Conservation (phyloP, 148 eudicot genomes). For the Rhododendron vialii region DNA sequence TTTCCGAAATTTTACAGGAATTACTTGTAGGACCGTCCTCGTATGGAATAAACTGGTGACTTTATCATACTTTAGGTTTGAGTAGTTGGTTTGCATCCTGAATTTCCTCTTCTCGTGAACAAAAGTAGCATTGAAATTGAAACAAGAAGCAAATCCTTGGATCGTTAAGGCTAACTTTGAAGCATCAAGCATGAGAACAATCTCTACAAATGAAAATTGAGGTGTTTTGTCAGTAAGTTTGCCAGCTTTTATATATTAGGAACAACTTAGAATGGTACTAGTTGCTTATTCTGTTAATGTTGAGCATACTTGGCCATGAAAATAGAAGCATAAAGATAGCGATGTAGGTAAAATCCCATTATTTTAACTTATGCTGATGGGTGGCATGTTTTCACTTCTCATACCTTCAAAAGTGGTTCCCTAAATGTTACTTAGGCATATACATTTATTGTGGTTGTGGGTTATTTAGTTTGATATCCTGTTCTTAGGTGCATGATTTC, state of each 20-base stretch:
- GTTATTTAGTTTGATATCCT: neutral
- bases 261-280: neutral
- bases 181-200: neutral
- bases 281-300: neutral
- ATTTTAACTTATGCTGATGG: constrained; percentile 3
- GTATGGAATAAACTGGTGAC: neutral
- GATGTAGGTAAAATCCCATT: neutral
- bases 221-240: neutral
- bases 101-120: neutral
- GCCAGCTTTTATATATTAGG: neutral
- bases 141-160: neutral
- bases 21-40: neutral
- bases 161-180: neutral
- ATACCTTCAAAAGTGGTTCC: neutral
- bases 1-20: neutral
- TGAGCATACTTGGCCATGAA: neutral
- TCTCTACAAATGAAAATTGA: neutral
- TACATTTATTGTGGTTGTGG: neutral
- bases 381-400: neutral
- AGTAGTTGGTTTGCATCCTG: neutral
- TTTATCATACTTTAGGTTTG: neutral
- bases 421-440: neutral
- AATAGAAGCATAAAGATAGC: neutral
- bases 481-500: neutral
- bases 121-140: neutral